phyloP scores from a whole-genome alignment of 2,329 filamentous ascomycete species.

The Ceratocystis cubensis region DNA sequence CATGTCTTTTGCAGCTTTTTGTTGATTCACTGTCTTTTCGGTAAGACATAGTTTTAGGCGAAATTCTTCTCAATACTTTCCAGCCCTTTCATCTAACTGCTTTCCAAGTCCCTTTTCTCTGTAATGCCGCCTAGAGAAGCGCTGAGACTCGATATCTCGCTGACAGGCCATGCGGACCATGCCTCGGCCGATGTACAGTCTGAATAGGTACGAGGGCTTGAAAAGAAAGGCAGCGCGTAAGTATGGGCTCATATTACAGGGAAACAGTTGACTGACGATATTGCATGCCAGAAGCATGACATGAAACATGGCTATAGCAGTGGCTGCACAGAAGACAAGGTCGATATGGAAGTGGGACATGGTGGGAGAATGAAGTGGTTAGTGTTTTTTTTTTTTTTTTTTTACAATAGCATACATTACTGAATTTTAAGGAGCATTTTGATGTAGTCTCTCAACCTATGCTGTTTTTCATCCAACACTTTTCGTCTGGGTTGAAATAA shows the following conservation, averaged over 20 bases:
- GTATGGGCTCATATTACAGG: not conserved
- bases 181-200: not conserved
- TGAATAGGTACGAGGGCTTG: not conserved
- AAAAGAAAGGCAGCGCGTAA: not conserved
- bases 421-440: not conserved
- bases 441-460: not conserved
- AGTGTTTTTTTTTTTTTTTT: no score
- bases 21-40: no score
- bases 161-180: not conserved
- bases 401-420: no score
- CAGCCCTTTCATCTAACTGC: not conserved
- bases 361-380: not conserved
- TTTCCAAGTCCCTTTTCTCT: not conserved
- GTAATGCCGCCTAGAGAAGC: not conserved
- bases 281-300: not conserved
- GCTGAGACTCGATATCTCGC: not conserved
- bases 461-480: not conserved
- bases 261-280: not conserved
- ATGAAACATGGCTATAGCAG: not conserved
- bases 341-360: not conserved
- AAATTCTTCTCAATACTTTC: no score
- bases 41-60: no score
- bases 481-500: not conserved
- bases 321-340: not conserved
- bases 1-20: no score